Conservation (phyloP, 2,329 filamentous ascomycete species). For the Ceratocystis ficicola region DNA sequence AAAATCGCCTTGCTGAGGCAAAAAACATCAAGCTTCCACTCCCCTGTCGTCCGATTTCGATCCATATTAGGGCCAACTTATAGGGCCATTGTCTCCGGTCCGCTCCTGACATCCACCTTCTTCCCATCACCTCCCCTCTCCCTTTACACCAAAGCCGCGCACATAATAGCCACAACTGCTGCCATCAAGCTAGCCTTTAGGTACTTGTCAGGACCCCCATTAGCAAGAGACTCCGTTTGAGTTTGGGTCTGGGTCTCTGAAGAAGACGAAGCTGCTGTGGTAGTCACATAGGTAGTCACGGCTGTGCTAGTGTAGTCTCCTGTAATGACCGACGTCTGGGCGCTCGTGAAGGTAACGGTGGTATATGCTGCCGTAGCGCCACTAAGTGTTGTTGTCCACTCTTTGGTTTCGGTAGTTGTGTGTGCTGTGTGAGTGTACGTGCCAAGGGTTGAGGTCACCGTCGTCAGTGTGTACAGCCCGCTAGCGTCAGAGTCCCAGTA, state of each 20-base stretch:
- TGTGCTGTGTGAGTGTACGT: constrained; percentile 16
- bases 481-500: not conserved
- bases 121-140: not conserved
- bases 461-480: constrained; percentile 15
- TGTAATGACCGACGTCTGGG: constrained; percentile 9
- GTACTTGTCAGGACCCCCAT: not conserved
- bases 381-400: constrained; percentile 21
- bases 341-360: constrained; percentile 19
- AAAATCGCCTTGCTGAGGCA: not conserved
- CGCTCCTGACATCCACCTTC: not conserved
- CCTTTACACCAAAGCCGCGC: not conserved
- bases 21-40: not conserved
- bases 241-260: not conserved
- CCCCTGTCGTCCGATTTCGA: not conserved
- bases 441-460: constrained; percentile 18
- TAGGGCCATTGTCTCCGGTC: not conserved
- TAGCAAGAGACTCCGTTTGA: not conserved
- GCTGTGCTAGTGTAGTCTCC: constrained; percentile 19
- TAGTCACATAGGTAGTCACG: constrained; percentile 19
- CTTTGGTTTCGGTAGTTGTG: constrained; percentile 14
- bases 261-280: constrained; percentile 12
- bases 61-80: not conserved
- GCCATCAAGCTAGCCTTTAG: constrained; percentile 2
- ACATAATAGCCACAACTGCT: constrained; percentile 4
- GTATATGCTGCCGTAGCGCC: constrained; percentile 18